phyloP scores from a whole-genome alignment of 768 basidiomycete genomes.

The Xanthoconium stramineum region DNA sequence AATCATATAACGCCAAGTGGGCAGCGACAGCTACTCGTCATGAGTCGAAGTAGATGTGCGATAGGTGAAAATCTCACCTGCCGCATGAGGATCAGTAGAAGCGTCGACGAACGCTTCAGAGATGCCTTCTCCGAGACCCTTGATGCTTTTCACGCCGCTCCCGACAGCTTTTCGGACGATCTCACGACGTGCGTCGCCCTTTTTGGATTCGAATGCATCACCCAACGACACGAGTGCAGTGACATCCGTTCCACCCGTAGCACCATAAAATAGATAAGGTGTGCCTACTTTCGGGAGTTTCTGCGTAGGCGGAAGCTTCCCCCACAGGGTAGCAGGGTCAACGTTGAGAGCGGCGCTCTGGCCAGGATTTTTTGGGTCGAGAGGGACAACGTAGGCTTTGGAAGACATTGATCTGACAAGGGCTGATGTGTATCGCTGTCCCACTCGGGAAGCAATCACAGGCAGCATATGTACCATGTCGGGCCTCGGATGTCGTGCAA shows the following conservation, averaged over 20 bases:
- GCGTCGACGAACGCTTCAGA: slow-evolving; percentile 64
- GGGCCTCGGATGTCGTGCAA: slow-evolving; percentile 21
- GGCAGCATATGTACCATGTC: slow-evolving; percentile 23
- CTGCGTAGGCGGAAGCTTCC: slow-evolving; percentile 42
- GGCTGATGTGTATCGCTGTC: slow-evolving; percentile 22
- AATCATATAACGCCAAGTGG: slow-evolving; percentile 70
- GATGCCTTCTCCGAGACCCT: slow-evolving; percentile 54
- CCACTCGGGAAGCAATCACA: slow-evolving; percentile 11
- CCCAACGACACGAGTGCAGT: slow-evolving; percentile 60
- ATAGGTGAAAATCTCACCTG: slow-evolving; percentile 42
- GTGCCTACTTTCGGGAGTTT: slow-evolving; percentile 61
- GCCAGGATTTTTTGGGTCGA: slow-evolving; percentile 45
- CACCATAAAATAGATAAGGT: slow-evolving; percentile 61
- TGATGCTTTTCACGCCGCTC: slow-evolving; percentile 67
- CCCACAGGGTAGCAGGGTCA: slow-evolving; percentile 52
- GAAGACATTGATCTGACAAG: slow-evolving; percentile 45
- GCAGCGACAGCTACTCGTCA: slow-evolving; percentile 64
- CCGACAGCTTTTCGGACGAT: slow-evolving; percentile 69
- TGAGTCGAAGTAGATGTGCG: not conserved
- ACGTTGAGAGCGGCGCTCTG: slow-evolving; percentile 33
- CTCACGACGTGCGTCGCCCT: slow-evolving; percentile 52
- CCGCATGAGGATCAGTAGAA: slow-evolving; percentile 68
- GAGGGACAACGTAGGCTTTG: slow-evolving; percentile 55
- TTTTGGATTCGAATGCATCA: slow-evolving; percentile 47
- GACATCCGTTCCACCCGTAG: slow-evolving; percentile 37